Base-by-base conservation (phyloP, 306 rosid species). In the Cicer chorassanicum region DNA sequence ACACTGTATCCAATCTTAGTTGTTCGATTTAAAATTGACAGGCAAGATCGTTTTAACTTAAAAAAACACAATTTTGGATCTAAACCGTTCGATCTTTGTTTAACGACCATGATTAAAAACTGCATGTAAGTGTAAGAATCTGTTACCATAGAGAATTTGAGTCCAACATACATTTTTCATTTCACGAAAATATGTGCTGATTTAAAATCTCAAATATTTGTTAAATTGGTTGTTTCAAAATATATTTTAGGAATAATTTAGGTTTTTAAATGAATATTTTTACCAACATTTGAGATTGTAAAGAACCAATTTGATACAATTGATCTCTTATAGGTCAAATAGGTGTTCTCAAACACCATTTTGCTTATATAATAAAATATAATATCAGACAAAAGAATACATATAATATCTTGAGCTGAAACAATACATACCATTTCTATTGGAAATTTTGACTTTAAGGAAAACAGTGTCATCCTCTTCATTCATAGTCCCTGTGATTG, bases 401-500 rank as follows among this genome's bases (percentile, higher is more conserved):
- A 42, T 7, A 6, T 42, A 1, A 5, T 15, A 24, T 61, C 45
- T 4, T 38, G 56, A 36, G 74, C 0, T 73, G 49, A 49, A 60
- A 21, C 2, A 53, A 41, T 36, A 53, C 78, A 53, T 86, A 93
- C 97, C 94, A 2, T 49, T 74, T 57, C 70, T 75, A 55, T 82
- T 87, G 8, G 87, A 77, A 54, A 93, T 89, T 21, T 73, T 88
- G 6, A 89, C 93, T 91, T 83, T 87, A 44, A 93, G 94, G 76
- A 87, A 82, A 68, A 93, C 83, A 8, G 91, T 81, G 78, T 87
- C 86, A 19, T 91, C 96, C 41, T 91, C 87, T 45, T 86, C 85
- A 72, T 87, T 78, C 74, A 87, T 80, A 13, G 92, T 80, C 59
- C 97, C 97, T 0, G 92, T 91, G 64, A 93, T 91, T 41, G 86